Evolutionary conservation across 768 basidiomycete genomes (phyloP).

Genomic region (Boletus subcaerulescens): DNA sequence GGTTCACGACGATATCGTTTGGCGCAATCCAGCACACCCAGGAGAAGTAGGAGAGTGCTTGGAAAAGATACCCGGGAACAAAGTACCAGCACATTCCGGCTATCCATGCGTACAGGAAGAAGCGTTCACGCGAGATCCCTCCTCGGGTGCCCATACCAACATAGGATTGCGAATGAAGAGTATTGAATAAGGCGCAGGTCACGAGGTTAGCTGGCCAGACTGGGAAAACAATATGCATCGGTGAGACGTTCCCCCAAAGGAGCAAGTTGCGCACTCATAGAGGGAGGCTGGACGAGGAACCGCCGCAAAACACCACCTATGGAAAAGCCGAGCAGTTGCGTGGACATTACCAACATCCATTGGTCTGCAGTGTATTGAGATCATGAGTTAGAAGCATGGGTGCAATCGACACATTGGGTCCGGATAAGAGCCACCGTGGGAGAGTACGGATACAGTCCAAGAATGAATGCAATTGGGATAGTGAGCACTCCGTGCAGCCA

Average conservation of each 20-base stretch:
- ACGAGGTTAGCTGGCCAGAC: conserved; percentile 77
- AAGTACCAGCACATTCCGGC: conserved; percentile 46
- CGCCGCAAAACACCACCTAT: conserved; percentile 58
- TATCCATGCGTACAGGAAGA: conserved; percentile 45
- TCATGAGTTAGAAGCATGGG: neutral
- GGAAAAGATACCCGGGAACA: conserved; percentile 74
- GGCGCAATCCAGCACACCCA: conserved; percentile 71
- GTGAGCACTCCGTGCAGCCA: neutral
- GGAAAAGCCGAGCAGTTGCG: conserved; percentile 65
- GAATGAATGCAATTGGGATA: neutral
- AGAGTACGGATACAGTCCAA: no score
- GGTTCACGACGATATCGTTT: conserved; percentile 64
- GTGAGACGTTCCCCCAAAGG: neutral
- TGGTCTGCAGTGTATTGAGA: conserved; percentile 34
- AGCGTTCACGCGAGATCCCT: conserved; percentile 51
- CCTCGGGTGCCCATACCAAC: conserved; percentile 41
- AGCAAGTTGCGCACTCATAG: conserved; percentile 48
- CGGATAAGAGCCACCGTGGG: neutral
- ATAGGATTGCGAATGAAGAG: conserved; percentile 57
- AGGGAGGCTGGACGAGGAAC: conserved; percentile 62
- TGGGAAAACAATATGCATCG: conserved; percentile 36
- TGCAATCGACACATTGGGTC: neutral
- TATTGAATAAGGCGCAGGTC: conserved; percentile 69
- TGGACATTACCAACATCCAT: conserved; percentile 67
- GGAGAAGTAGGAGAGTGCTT: conserved; percentile 57